Evolutionary conservation across 306 rosid species (phyloP), one percentile per base, ranked within the genome.

Genomic region (Lathyrus tuberosus): DNA sequence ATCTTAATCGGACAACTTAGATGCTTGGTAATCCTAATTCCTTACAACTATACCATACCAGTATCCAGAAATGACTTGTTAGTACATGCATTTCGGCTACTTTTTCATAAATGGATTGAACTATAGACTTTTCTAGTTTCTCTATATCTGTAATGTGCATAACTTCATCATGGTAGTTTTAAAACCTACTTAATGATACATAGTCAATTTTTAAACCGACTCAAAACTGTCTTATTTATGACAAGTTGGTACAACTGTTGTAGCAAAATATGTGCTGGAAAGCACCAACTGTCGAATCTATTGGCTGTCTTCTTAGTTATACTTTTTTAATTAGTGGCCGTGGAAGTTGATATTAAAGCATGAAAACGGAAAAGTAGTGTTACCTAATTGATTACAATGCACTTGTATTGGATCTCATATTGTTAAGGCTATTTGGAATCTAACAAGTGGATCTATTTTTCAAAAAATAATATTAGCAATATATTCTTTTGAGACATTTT

Each of bases 261-360:
- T 57, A 8, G 62, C 62, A 57, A 28, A 28, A 57, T 14, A 57
- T 57, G 41, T 28, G 40, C 40, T 57, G 62, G 18, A 57, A 57
- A 57, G 40, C 62, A 57, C 40, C 62, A 57, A 28, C 40, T 28
- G 38, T 57, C 28, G 10, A 57, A 28, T 57, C 16, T 13, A 57
- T 26, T 57, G 38, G 40, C 62, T 56, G 61, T 54, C 61, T 52
- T 52, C 10, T 2, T 52, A 22, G 13, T 12, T 52, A 20, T 52
- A 20, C 31, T 52, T 20, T 20, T 52, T 20, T 26, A 24, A 54
- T 54, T 54, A 26, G 62, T 54, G 17, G 35, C 10, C 62, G 14
- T 56, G 62, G 62, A 56, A 56, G 62, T 56, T 56, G 62, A 13
- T 56, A 56, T 28, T 26, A 56, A 56, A 56, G 38, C 62, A 56